phyloP scores from a whole-genome alignment of 371 early-diverging fungal species.

The Apophysomyces ossiformis region DNA sequence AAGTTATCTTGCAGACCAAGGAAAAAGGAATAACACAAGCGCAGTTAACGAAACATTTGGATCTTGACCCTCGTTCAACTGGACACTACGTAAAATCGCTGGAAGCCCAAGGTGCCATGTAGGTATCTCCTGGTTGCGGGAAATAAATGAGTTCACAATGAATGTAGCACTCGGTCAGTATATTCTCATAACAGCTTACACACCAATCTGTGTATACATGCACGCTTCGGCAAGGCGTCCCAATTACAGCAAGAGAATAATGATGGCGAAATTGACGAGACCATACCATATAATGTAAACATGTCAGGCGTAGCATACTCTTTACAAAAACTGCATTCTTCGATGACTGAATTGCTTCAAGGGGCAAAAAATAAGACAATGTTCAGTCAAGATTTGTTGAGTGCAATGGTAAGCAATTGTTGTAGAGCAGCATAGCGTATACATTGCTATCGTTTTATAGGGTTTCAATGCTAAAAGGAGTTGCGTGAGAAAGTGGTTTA shows the following conservation, averaged over 20 bases:
- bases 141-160: neutral
- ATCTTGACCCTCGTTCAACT: slow-evolving; percentile 44
- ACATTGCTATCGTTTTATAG: slow-evolving; percentile 15
- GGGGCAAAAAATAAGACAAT: slow-evolving; percentile 36
- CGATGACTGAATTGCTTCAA: slow-evolving; percentile 25
- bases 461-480: slow-evolving; percentile 31
- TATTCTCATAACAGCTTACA: slow-evolving; percentile 20
- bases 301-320: slow-evolving; percentile 26
- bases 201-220: slow-evolving; percentile 46
- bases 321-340: slow-evolving; percentile 11
- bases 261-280: neutral
- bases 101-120: slow-evolving; percentile 44
- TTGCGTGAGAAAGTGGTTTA: slow-evolving; percentile 36
- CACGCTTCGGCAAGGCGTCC: slow-evolving; percentile 17
- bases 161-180: slow-evolving; percentile 27
- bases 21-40: slow-evolving; percentile 39
- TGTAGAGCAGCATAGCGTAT: neutral
- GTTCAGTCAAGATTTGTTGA: slow-evolving; percentile 34
- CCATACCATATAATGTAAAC: slow-evolving; percentile 35
- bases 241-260: slow-evolving; percentile 9
- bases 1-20: slow-evolving; percentile 26
- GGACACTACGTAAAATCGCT: slow-evolving; percentile 45
- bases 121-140: neutral
- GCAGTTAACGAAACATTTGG: slow-evolving; percentile 26
- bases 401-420: slow-evolving; percentile 33